These are phyloP conservation scores for Tulasnella sp. DNA, from an alignment of 768 basidiomycete genomes.

Conservation along the genomic window DNA sequence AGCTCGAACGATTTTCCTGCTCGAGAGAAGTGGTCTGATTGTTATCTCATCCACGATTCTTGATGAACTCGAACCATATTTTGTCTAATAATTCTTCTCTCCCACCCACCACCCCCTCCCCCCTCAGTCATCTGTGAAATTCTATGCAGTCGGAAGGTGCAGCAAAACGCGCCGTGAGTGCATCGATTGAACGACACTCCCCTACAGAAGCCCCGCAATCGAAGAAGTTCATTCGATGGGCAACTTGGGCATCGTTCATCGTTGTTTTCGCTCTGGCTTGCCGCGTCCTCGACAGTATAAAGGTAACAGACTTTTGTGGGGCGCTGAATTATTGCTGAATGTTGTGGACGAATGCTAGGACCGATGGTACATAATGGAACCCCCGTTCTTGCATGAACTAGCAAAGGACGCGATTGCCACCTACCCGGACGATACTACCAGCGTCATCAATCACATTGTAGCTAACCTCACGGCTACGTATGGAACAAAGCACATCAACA, in stretches of 20 bases:
- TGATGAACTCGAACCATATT: neutral
- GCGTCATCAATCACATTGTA: slow-evolving; percentile 79
- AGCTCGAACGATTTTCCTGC: neutral
- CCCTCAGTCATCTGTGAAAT: neutral
- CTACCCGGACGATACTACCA: slow-evolving; percentile 59
- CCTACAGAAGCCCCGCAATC: neutral
- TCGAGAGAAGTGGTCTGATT: neutral
- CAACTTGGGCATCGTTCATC: neutral
- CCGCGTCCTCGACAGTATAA: slow-evolving; percentile 36
- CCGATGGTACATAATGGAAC: slow-evolving; percentile 85
- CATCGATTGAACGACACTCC: neutral
- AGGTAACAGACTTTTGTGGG: slow-evolving; percentile 27
- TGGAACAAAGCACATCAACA: slow-evolving; percentile 53
- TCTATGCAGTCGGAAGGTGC: neutral
- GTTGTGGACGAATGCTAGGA: slow-evolving; percentile 34
- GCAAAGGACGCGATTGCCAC: slow-evolving; percentile 67
- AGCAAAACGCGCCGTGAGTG: slow-evolving; percentile 2
- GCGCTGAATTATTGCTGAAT: neutral
- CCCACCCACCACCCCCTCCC: neutral
- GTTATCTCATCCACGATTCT: neutral
- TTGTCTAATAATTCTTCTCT: neutral
- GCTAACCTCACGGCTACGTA: slow-evolving; percentile 72
- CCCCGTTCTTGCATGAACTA: slow-evolving; percentile 64
- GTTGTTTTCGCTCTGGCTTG: slow-evolving; percentile 31
- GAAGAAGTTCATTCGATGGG: neutral